Base-by-base conservation (phyloP, 1,284 basidiomycete species). In the Melampsora americana region DNA sequence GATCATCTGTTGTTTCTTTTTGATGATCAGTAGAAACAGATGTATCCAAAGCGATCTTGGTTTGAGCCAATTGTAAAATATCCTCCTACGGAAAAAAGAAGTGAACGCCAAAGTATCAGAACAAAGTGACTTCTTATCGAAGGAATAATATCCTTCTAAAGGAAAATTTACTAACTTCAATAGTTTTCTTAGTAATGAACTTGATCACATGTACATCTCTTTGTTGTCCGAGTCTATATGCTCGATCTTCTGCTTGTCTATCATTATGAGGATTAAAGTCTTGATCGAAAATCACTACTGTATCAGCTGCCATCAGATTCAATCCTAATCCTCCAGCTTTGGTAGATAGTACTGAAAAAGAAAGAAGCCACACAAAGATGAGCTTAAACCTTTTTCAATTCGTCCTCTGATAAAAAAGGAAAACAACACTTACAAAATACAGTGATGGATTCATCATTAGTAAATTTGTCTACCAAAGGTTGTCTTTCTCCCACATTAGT, bases 161-260 rank as follows among this genome's bases (percentile, higher is more conserved):
- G 14, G 16, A 66, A 26, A 60, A n/a, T n/a, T 12, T 3, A 78
- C 81, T 62, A 73, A 84, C 92, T 81, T 98, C 95, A 78, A 99
- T 97, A 0, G 93, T 95, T 16, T 90, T 92, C 77, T 88, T 89
- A 1, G 92, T 90, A 80, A 98, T 92, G n/a, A 99, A 86, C 82
- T 95, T 96, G 81, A 97, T 89, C 4, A 99, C 92, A 0, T 87
- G 86, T 4, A 96, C 93, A 75, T 94, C 89, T 69, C 89, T 88
- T 81, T 91, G 92, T 83, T 96, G 94, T 20, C 93, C 95, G 79
- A 99, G 97, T n/a, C 96, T 90, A 83, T 98, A 99, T 35, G 94
- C 94, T 48, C 96, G 89, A 83, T 99, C 96, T 74, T 95, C 93
- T 0, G 96, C 96, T 84, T 99, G 95, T 78, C 91, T 89, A 84